Evolutionary conservation across 768 basidiomycete species (phyloP).

Genomic region (Cytidiella melzeri): DNA sequence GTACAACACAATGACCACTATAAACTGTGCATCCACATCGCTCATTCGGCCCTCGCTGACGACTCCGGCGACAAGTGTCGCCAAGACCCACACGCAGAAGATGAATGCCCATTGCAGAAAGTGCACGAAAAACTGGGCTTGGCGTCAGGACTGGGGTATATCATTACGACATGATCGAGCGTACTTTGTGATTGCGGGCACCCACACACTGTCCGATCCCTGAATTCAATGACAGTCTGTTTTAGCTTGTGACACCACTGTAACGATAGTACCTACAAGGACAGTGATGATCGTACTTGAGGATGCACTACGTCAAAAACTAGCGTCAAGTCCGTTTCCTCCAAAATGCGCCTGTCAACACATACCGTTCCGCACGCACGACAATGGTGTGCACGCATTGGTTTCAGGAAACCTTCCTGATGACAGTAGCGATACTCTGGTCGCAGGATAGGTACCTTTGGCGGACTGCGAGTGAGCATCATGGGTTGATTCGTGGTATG

Average conservation of each 20-base stretch:
- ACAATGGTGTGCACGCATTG: slow-evolving; percentile 75
- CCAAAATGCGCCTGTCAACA: slow-evolving; percentile 10
- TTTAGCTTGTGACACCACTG: not conserved
- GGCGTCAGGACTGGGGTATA: not conserved
- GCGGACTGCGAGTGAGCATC: slow-evolving; percentile 27
- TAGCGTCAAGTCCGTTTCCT: not conserved
- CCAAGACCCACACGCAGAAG: slow-evolving; percentile 58
- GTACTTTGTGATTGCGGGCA: slow-evolving; percentile 82
- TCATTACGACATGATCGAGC: slow-evolving; percentile 8
- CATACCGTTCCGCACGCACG: slow-evolving; percentile 75
- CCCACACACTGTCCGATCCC: slow-evolving; percentile 96
- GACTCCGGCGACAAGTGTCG: slow-evolving; percentile 51
- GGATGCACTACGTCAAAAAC: slow-evolving; percentile 52
- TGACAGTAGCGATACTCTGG: slow-evolving; percentile 66
- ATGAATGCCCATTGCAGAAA: slow-evolving; percentile 61
- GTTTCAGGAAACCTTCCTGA: slow-evolving; percentile 62
- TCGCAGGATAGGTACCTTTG: slow-evolving; percentile 41
- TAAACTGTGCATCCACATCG: slow-evolving; percentile 55
- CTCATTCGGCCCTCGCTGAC: slow-evolving; percentile 26
- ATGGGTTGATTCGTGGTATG: slow-evolving; percentile 9
- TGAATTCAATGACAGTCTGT: slow-evolving; percentile 18
- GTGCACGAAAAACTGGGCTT: slow-evolving; percentile 70
- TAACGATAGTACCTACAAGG: slow-evolving; percentile 50
- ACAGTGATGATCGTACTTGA: slow-evolving; percentile 87
- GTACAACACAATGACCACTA: slow-evolving; percentile 71